phyloP scores from a whole-genome alignment of 73 alveolate genomes.

The Diophrys appendiculata region DNA sequence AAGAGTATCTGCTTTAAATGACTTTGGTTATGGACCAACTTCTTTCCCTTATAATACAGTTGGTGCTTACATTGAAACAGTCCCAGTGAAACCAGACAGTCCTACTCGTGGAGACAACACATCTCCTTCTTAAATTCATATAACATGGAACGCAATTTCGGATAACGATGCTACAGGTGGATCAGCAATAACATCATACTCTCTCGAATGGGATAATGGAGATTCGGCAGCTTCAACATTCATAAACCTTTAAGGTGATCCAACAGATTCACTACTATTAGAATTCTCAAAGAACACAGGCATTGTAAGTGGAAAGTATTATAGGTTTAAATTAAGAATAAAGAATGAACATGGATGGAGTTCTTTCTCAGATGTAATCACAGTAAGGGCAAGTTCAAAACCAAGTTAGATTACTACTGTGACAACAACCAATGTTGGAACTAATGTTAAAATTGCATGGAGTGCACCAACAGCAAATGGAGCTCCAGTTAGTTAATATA shows the following conservation, averaged over 20 bases:
- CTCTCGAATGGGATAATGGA: conserved; percentile 61
- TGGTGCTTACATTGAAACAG: conserved; percentile 15
- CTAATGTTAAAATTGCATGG: conserved; percentile 4
- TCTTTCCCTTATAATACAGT: too few species aligned
- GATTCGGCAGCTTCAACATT: not conserved
- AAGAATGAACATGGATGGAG: conserved; percentile 46
- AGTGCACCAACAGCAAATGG: conserved; percentile 39
- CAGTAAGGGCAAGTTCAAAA: conserved; percentile 25
- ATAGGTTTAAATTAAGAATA: conserved; percentile 20
- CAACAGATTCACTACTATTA: not conserved
- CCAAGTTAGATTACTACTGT: conserved; percentile 4
- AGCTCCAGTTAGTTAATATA: not conserved
- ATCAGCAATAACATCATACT: conserved; percentile 27
- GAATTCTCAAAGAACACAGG: conserved; percentile 14
- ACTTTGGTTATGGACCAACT: conserved; percentile 26
- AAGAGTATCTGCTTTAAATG: conserved; percentile 39
- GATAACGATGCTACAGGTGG: conserved; percentile 18
- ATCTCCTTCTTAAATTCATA: conserved; percentile 14
- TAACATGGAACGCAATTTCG: conserved; percentile 17
- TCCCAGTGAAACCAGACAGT: conserved; percentile 9
- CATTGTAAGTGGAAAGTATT: conserved; percentile 17
- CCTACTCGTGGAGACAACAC: conserved; percentile 38
- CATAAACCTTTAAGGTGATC: not conserved
- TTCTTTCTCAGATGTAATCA: conserved; percentile 16
- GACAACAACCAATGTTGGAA: not conserved